A percentile compares a stretch with the other conserved stretches of the same genome.
phyloP scores from a whole-genome alignment of 2,329 filamentous ascomycete species.

The Penicillium polonicum region DNA sequence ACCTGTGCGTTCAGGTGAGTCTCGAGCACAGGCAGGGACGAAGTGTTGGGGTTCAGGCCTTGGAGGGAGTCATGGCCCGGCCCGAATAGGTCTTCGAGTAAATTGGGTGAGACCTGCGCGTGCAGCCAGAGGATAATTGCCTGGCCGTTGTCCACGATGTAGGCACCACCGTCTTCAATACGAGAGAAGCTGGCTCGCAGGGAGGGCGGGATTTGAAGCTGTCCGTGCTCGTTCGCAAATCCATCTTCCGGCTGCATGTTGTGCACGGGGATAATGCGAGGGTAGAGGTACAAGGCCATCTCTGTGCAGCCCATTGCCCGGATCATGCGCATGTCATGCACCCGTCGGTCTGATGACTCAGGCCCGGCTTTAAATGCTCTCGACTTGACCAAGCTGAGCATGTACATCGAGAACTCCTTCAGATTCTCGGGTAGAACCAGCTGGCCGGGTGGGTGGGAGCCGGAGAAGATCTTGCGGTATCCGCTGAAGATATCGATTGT shows the following conservation, averaged over 20 bases:
- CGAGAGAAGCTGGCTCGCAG: constrained; percentile 81
- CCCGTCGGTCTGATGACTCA: constrained; percentile 84
- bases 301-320: constrained; percentile 83
- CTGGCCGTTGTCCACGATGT: constrained; percentile 94
- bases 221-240: constrained; percentile 88
- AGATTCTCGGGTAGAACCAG: constrained; percentile 92
- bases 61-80: constrained; percentile 69
- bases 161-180: constrained; percentile 89
- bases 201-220: constrained; percentile 77
- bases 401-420: constrained; percentile 96
- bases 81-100: constrained; percentile 88
- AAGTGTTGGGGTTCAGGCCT: constrained; percentile 76
- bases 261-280: constrained; percentile 87
- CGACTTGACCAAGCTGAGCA: constrained; percentile 83
- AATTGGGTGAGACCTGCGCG: constrained; percentile 83
- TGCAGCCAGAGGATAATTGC: constrained; percentile 91
- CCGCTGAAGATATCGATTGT: constrained; percentile 87
- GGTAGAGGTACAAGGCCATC: constrained; percentile 89
- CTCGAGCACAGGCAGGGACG: constrained; percentile 76
- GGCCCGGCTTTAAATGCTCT: constrained; percentile 88
- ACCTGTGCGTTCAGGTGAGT: constrained; percentile 94
- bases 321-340: constrained; percentile 88
- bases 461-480: constrained; percentile 90
- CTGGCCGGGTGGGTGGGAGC: constrained; percentile 82
- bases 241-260: constrained; percentile 84